These are phyloP conservation scores for Bipolaris victoriae DNA, from an alignment of 2,329 filamentous ascomycete species.

Conservation along the genomic window DNA sequence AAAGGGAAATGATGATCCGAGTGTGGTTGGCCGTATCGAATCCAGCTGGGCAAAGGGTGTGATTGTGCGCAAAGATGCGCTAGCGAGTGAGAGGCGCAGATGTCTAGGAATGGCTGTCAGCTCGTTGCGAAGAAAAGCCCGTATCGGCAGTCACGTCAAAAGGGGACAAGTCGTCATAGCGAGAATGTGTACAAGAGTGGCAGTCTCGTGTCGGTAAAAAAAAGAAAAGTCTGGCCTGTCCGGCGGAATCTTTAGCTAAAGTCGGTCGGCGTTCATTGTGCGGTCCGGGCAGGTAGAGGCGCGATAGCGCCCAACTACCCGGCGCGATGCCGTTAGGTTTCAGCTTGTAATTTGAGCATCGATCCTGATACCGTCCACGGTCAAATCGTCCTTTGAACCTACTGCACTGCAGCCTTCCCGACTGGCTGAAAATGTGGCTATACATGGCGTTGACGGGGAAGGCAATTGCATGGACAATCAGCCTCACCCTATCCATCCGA, in stretches of 20 bases:
- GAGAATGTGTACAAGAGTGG: constrained; percentile 34
- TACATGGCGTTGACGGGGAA: constrained; percentile 1
- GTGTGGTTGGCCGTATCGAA: constrained; percentile 22
- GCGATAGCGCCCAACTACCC: constrained; percentile 31
- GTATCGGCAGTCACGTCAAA: constrained; percentile 22
- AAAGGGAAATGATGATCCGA: constrained; percentile 35
- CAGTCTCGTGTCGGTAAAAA: constrained; percentile 33
- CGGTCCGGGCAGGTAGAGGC: constrained; percentile 24
- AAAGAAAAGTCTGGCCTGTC: constrained; percentile 26
- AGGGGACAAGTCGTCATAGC: constrained; percentile 16
- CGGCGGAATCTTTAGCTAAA: constrained; percentile 20
- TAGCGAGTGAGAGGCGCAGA: constrained; percentile 14
- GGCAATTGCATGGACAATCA: constrained; percentile 14
- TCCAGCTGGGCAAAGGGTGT: constrained; percentile 21
- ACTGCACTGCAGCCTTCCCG: not conserved
- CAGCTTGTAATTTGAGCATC: constrained; percentile 22
- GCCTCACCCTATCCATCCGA: constrained; percentile 8
- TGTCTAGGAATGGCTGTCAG: constrained; percentile 2
- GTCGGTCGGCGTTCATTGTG: constrained; percentile 32
- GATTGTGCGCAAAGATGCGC: constrained; percentile 28
- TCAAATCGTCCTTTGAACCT: constrained; percentile 1
- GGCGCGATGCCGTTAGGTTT: constrained; percentile 26
- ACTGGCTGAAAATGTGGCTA: constrained; percentile 5
- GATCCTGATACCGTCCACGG: not conserved
- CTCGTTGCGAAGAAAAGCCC: constrained; percentile 9